Evolutionary conservation across 768 basidiomycete species (phyloP), one percentile per base, ranked within the genome.

Genomic region (Psilocybe subaeruginosa): DNA sequence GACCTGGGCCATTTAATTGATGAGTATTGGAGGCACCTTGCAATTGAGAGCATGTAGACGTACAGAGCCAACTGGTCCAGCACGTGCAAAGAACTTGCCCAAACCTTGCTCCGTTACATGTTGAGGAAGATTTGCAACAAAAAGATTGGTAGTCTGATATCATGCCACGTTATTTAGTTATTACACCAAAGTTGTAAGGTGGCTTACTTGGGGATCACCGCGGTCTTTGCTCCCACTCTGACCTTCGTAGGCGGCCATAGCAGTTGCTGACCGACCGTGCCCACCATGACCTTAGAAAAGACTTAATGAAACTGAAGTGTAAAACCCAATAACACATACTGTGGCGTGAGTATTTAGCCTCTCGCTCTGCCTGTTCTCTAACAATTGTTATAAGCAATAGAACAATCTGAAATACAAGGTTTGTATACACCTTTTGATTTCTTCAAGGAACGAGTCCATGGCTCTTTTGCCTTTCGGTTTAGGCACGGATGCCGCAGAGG

Each of bases 361-460:
- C 97, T 54, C 97, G 83, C 64, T 91, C 84, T 9, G 92, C 93
- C 74, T 99, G 96, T 50, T 99, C 97, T 72, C 97, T 98, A 67
- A 14, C n/a, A 33, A 33, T 45, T n/a, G 41, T 29, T 23, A n/a
- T 58, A 33, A 50, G 33, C 16, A 12, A 52, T 8, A 14, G 11
- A 30, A 39, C 5, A 35, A 19, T 23, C 3, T 14, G 16, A 51
- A 30, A 31, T 3, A 54, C 17, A 54, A 8, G 11, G 37, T 33
- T 17, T 11, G 8, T 43, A 59, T 79, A 19, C 50, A 91, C 97
- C 86, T 86, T 77, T 99, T 99, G 61, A 99, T 93, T 77, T 99
- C 95, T 68, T 97, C 95, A 54, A 99, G 79, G 72, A 99, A 99
- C 1, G 89, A 76, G 74, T 98, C 96, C 94, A 99, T 99, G 1